Percentiles rank a stretch among this genome's conserved stretches.
These are phyloP conservation scores for Lachnellula occidentalis DNA, from an alignment of 2,329 filamentous ascomycete genomes.

Conservation along the genomic window DNA sequence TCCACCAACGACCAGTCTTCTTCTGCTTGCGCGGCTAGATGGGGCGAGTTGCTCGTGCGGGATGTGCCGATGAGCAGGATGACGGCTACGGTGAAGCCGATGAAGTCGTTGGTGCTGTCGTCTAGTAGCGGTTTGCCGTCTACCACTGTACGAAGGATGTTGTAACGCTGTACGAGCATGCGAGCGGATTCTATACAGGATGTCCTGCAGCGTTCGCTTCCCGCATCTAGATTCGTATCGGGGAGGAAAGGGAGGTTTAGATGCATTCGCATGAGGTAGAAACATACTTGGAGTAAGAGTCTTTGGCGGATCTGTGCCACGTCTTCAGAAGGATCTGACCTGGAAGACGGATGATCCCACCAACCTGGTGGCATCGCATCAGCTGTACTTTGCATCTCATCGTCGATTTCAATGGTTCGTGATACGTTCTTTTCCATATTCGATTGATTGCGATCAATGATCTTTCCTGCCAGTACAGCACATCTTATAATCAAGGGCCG, in stretches of 20 bases:
- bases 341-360: constrained; percentile 30
- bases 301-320: constrained; percentile 31
- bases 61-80: constrained; percentile 36
- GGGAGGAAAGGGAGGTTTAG: constrained; percentile 42
- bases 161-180: constrained; percentile 36
- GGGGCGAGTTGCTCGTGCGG: background rate
- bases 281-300: constrained; percentile 38
- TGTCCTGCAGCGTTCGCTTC: too few relatives aligned
- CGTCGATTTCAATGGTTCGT: constrained; percentile 36
- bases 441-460: constrained; percentile 37
- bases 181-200: constrained; percentile 37
- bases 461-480: constrained; percentile 36
- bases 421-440: constrained; percentile 33
- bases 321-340: constrained; percentile 11
- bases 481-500: constrained; percentile 12
- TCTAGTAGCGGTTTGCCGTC: constrained; percentile 35
- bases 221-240: constrained; percentile 19
- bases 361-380: constrained; percentile 34
- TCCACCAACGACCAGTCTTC: constrained; percentile 6
- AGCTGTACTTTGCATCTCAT: constrained; percentile 36
- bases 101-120: constrained; percentile 42
- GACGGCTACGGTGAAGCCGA: constrained; percentile 40
- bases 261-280: constrained; percentile 40
- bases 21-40: background rate
- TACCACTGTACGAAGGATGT: constrained; percentile 32